Percentiles rank a stretch among this genome's conserved stretches.
Evolutionary conservation across 148 eudicot species (phyloP).

Genomic region (Heliosperma pusillum): DNA sequence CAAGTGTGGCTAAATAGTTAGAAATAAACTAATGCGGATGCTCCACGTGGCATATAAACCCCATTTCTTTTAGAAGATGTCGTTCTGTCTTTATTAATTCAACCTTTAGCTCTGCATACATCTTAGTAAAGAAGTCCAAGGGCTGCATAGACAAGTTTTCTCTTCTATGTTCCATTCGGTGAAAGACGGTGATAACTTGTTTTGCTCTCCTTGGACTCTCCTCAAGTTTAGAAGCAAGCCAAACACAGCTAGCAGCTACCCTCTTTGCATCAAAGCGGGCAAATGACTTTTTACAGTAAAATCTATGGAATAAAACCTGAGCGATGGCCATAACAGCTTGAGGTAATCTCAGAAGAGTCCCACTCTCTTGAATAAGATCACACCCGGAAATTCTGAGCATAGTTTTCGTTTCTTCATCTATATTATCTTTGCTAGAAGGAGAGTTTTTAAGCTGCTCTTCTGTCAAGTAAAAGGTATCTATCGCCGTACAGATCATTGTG

Average conservation of each 20-base stretch:
- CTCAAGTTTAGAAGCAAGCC: conserved; percentile 97
- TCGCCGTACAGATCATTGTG: conserved; percentile 91
- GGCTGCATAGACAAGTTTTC: conserved; percentile 73
- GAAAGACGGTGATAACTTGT: conserved; percentile 80
- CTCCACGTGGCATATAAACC: conserved; percentile 92
- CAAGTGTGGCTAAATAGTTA: conserved; percentile 78
- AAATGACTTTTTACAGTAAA: conserved; percentile 92
- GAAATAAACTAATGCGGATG: conserved; percentile 95
- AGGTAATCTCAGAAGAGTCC: conserved; percentile 75
- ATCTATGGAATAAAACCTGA: conserved; percentile 91
- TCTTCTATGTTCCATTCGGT: conserved; percentile 92
- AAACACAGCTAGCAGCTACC: conserved; percentile 91
- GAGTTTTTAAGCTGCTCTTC: conserved; percentile 74
- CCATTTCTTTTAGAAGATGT: conserved; percentile 88
- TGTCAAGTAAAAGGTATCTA: conserved; percentile 82
- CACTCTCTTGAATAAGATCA: conserved; percentile 93
- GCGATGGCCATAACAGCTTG: conserved; percentile 97
- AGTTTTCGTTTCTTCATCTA: conserved; percentile 74
- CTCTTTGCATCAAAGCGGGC: conserved; percentile 93
- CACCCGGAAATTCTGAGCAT: conserved; percentile 81
- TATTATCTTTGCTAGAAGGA: conserved; percentile 79
- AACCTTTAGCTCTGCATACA: conserved; percentile 64
- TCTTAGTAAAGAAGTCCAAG: conserved; percentile 65
- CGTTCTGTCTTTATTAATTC: conserved; percentile 82
- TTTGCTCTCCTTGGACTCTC: conserved; percentile 92